These are phyloP conservation scores for Russula brevipes DNA, from an alignment of 768 basidiomycete species.

Conservation along the genomic window DNA sequence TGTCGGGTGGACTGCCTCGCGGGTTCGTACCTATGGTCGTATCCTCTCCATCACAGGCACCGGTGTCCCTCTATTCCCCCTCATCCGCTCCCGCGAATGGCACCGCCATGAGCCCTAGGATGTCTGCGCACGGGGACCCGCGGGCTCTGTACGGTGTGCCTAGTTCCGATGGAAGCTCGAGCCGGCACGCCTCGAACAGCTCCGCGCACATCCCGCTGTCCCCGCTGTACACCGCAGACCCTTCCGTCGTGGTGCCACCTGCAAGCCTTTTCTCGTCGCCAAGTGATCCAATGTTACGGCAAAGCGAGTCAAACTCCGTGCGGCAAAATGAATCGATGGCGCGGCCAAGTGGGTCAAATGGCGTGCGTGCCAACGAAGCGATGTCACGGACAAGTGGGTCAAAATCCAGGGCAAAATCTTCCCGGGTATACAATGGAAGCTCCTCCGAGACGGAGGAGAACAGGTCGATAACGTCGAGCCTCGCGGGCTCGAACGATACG, in stretches of 20 bases:
- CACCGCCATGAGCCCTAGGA: constrained; percentile 4
- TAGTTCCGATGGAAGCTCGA: constrained; percentile 14
- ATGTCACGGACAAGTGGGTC: no score
- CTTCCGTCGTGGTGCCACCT: constrained; percentile 20
- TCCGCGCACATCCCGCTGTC: constrained; percentile 11
- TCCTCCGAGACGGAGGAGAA: constrained; percentile 23
- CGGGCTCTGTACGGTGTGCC: constrained; percentile 15
- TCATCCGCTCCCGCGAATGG: constrained; percentile 2
- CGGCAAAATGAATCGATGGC: no score
- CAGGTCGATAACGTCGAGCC: constrained; percentile 17
- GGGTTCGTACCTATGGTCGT: constrained; percentile 21
- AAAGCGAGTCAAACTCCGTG: no score
- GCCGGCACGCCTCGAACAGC: constrained; percentile 7
- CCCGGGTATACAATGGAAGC: background rate
- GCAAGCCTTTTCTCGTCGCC: constrained; percentile 22
- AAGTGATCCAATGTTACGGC: background rate
- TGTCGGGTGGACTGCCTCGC: constrained; percentile 17
- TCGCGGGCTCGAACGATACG: constrained; percentile 24
- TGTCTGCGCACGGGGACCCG: background rate
- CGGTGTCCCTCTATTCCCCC: background rate
- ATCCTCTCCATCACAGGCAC: constrained; percentile 11
- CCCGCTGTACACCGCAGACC: constrained; percentile 8
- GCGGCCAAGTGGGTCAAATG: no score
- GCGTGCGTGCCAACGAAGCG: no score
- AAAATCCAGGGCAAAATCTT: no score